Percentiles rank a stretch among this genome's conserved stretches.
These are phyloP conservation scores for Phytophthora uliginosa DNA, from an alignment of 352 stramenopile species.

Conservation along the genomic window DNA sequence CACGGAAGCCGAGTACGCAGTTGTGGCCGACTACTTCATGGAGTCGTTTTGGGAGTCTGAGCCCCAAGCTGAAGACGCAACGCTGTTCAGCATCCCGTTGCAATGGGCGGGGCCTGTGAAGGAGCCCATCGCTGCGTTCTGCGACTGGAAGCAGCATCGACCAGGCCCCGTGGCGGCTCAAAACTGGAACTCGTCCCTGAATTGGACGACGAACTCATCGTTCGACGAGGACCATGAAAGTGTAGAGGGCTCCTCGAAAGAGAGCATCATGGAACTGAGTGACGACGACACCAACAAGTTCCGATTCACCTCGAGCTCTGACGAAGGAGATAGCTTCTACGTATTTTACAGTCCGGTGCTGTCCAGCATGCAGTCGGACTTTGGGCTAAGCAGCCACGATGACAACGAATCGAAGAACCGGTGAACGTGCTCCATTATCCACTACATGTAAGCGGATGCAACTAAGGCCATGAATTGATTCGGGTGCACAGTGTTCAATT, in stretches of 20 bases:
- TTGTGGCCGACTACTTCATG: slow-evolving; percentile 35
- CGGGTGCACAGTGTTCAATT: too few species aligned
- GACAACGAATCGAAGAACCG: not conserved
- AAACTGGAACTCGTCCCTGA: slow-evolving; percentile 19
- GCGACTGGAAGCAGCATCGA: slow-evolving; percentile 25
- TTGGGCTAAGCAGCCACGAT: not conserved
- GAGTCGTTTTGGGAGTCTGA: slow-evolving; percentile 1
- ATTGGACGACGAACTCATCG: slow-evolving; percentile 27
- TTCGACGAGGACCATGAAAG: slow-evolving; percentile 13
- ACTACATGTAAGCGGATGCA: too few species aligned
- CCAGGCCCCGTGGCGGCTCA: slow-evolving; percentile 5
- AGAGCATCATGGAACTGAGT: slow-evolving; percentile 25
- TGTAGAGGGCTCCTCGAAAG: slow-evolving; percentile 12
- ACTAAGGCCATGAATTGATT: too few species aligned
- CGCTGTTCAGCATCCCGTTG: not conserved
- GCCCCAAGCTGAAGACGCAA: slow-evolving; percentile 3
- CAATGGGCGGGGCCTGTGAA: not conserved
- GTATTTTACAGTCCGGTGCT: slow-evolving; percentile 32
- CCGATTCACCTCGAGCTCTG: slow-evolving; percentile 16
- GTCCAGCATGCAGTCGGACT: slow-evolving; percentile 5
- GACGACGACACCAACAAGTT: slow-evolving; percentile 21
- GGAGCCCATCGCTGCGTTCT: slow-evolving; percentile 2
- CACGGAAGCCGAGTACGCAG: slow-evolving; percentile 26
- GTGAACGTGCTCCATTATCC: not conserved
- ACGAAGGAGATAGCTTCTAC: slow-evolving; percentile 18